Percentiles rank a stretch among this genome's conserved stretches.
phyloP scores from a whole-genome alignment of 257 asterid species.

The Salvia miltiorrhiza region DNA sequence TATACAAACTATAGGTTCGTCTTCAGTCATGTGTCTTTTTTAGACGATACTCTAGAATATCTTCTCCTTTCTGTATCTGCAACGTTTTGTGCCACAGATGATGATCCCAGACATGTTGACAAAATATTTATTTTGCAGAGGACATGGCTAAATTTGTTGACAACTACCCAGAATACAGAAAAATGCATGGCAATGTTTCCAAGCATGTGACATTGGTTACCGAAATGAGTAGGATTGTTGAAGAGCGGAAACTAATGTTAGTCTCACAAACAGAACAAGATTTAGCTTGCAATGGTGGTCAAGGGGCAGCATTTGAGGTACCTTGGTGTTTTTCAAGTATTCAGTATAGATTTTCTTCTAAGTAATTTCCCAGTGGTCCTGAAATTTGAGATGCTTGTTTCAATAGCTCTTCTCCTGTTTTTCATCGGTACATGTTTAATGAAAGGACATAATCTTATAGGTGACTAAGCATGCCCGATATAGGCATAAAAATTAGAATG shows the following conservation, averaged over 20 bases:
- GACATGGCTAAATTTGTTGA: slow-evolving; percentile 99
- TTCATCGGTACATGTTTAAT: background rate
- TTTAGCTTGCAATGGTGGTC: slow-evolving; percentile 97
- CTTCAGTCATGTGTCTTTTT: slow-evolving; percentile 20
- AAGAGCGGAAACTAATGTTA: slow-evolving; percentile 85
- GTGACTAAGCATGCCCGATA: slow-evolving; percentile 4
- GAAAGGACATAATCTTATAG: background rate
- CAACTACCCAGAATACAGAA: slow-evolving; percentile 94
- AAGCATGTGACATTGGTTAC: slow-evolving; percentile 97
- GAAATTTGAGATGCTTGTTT: slow-evolving; percentile 18
- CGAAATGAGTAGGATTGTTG: slow-evolving; percentile 97
- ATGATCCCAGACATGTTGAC: slow-evolving; percentile 18
- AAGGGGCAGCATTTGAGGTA: slow-evolving; percentile 99
- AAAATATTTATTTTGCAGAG: slow-evolving; percentile 53
- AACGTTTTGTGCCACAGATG: background rate
- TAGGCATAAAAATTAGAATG: slow-evolving; percentile 7
- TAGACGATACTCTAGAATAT: background rate
- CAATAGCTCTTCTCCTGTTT: background rate
- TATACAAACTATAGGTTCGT: slow-evolving; percentile 93
- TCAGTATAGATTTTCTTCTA: background rate
- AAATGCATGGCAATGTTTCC: slow-evolving; percentile 96
- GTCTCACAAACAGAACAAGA: slow-evolving; percentile 99
- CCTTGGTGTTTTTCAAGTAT: slow-evolving; percentile 15
- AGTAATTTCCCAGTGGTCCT: slow-evolving; percentile 4
- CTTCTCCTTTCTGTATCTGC: background rate